phyloP scores from a whole-genome alignment of 164 flowering plant genomes.

The Litsea cubeba region DNA sequence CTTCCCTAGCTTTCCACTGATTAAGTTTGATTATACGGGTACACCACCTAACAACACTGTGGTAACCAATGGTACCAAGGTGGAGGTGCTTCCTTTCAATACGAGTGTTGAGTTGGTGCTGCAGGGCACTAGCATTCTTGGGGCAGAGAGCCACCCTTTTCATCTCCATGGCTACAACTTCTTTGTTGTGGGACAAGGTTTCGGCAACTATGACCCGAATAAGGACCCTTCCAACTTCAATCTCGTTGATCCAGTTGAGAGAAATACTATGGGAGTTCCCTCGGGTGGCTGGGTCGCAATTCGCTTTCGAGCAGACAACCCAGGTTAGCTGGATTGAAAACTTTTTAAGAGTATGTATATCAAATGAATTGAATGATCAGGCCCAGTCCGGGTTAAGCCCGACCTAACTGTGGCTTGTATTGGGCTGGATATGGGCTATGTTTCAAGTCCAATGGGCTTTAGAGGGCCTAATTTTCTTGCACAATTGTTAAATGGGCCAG shows the following conservation, averaged over 20 bases:
- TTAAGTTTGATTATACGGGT: constrained; percentile 43
- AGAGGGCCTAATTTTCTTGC: too few species aligned
- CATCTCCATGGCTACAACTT: constrained; percentile 31
- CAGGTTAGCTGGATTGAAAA: constrained; percentile 25
- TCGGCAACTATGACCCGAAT: constrained; percentile 40
- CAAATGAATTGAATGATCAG: background rate
- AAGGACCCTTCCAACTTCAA: constrained; percentile 46
- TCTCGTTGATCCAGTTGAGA: constrained; percentile 46
- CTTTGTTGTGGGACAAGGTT: constrained; percentile 47
- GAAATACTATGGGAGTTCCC: constrained; percentile 57
- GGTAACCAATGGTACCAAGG: constrained; percentile 31
- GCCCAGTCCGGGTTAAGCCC: too few species aligned
- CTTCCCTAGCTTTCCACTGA: constrained; percentile 33
- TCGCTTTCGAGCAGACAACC: constrained; percentile 56
- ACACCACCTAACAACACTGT: constrained; percentile 37
- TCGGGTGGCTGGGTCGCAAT: constrained; percentile 58
- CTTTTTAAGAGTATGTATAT: background rate
- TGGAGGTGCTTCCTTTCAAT: constrained; percentile 38
- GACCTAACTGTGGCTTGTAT: too few species aligned
- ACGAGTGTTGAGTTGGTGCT: constrained; percentile 45
- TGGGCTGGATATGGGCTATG: too few species aligned
- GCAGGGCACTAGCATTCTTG: constrained; percentile 34
- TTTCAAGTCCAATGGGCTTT: too few species aligned
- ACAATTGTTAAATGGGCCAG: too few species aligned
- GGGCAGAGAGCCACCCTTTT: constrained; percentile 20